Evolutionary conservation across 2,329 filamentous ascomycete genomes (phyloP).

Genomic region (Cryphonectria parasitica): DNA sequence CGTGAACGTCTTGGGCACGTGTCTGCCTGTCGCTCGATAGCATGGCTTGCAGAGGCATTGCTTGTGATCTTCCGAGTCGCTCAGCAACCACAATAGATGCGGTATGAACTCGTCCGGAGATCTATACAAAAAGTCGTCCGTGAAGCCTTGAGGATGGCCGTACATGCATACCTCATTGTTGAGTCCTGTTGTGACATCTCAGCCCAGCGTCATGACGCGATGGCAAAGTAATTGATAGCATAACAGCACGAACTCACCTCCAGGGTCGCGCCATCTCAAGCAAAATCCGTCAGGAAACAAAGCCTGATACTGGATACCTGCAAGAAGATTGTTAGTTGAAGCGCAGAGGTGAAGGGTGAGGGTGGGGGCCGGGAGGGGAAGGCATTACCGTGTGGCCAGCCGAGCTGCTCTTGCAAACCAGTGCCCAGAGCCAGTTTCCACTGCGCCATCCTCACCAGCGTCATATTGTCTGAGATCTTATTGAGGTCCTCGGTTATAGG

Average conservation of each 20-base stretch:
- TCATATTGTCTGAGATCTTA: constrained; percentile 18
- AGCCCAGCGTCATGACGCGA: not conserved
- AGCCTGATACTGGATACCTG: constrained; percentile 25
- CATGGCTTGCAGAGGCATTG: constrained; percentile 53
- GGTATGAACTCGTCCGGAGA: constrained; percentile 58
- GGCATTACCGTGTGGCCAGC: constrained; percentile 24
- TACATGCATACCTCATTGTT: constrained; percentile 22
- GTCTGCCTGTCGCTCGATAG: constrained; percentile 25
- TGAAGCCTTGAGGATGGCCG: constrained; percentile 24
- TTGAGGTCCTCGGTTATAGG: constrained; percentile 21
- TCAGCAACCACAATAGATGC: constrained; percentile 57
- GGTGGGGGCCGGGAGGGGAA: not conserved
- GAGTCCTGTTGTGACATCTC: constrained; percentile 1
- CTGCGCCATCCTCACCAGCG: constrained; percentile 16
- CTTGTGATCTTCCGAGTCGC: constrained; percentile 49
- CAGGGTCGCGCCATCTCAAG: constrained; percentile 20
- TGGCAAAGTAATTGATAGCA: not conserved
- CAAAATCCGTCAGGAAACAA: constrained; percentile 26
- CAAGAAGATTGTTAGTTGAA: not conserved
- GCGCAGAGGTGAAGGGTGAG: not conserved
- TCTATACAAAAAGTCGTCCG: constrained; percentile 46
- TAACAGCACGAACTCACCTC: not conserved
- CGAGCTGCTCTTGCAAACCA: constrained; percentile 26
- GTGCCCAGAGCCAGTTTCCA: constrained; percentile 25
- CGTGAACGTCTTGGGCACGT: constrained; percentile 22